A percentile compares a stretch with the other conserved stretches of the same genome.
Conservation (phyloP, 2,329 filamentous ascomycete species). For the Mariannaea sp. region DNA sequence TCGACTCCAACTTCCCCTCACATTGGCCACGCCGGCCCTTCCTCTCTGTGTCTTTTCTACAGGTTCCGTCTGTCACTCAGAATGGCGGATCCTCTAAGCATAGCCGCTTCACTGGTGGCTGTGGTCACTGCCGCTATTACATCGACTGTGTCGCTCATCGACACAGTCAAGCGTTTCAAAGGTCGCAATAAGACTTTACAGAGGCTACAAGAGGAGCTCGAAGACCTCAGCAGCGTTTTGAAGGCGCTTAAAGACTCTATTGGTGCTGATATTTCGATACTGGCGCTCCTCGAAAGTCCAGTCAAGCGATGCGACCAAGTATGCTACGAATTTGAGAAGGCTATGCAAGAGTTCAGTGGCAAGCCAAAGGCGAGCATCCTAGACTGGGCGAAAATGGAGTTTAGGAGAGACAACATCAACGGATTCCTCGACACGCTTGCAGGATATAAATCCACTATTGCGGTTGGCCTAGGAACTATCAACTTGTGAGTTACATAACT, state of each 20-base stretch:
- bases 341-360: constrained; percentile 42
- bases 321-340: constrained; percentile 44
- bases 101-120: constrained; percentile 40
- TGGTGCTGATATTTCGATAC: constrained; percentile 33
- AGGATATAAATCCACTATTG: constrained; percentile 47
- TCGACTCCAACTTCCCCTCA: no score
- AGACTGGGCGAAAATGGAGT: constrained; percentile 49
- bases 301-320: constrained; percentile 44
- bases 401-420: constrained; percentile 47
- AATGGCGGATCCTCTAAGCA: constrained; percentile 45
- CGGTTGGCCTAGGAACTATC: constrained; percentile 43
- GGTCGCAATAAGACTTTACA: constrained; percentile 42
- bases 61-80: no score
- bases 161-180: constrained; percentile 42
- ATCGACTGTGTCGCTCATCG: constrained; percentile 41
- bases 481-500: constrained; percentile 40
- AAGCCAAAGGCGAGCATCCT: constrained; percentile 43
- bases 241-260: constrained; percentile 34
- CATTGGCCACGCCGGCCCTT: no score
- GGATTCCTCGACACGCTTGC: constrained; percentile 46
- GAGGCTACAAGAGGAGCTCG: constrained; percentile 42
- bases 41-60: no score
- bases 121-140: constrained; percentile 42
- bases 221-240: constrained; percentile 42
- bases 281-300: constrained; percentile 43